phyloP scores from a whole-genome alignment of 257 asterid species.

The Nicotiana tomentosiformis region DNA sequence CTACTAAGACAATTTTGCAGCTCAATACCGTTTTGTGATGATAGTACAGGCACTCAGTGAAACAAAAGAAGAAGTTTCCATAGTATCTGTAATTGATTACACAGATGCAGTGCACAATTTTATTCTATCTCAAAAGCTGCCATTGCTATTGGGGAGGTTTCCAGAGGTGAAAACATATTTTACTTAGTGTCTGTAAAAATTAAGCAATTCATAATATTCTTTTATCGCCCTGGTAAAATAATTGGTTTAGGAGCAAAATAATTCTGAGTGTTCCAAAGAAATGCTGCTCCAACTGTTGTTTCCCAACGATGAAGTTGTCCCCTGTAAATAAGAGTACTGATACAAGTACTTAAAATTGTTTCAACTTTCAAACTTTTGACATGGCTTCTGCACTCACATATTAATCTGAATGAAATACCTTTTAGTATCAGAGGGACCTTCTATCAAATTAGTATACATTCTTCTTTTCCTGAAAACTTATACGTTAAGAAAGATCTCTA shows the following conservation, averaged over 20 bases:
- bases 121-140: slow-evolving; percentile 82
- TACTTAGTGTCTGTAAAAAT: background rate
- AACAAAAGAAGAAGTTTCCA: slow-evolving; percentile 53
- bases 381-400: background rate
- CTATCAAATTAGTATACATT: background rate
- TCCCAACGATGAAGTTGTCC: background rate
- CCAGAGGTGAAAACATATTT: slow-evolving; percentile 63
- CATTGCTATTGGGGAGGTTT: slow-evolving; percentile 80
- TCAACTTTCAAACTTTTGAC: background rate
- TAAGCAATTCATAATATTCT: background rate
- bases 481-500: background rate
- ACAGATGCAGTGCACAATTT: slow-evolving; percentile 98
- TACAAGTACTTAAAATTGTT: background rate
- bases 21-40: slow-evolving; percentile 15
- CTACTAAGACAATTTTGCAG: background rate
- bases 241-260: background rate
- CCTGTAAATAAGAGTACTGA: background rate
- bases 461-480: background rate
- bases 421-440: background rate
- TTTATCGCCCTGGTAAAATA: background rate
- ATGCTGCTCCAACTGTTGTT: background rate
- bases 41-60: slow-evolving; percentile 45
- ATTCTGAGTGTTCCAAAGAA: background rate
- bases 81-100: slow-evolving; percentile 81
- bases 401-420: background rate